Base-by-base conservation (phyloP, 2,329 filamentous ascomycete species). In the Capronia americana region DNA sequence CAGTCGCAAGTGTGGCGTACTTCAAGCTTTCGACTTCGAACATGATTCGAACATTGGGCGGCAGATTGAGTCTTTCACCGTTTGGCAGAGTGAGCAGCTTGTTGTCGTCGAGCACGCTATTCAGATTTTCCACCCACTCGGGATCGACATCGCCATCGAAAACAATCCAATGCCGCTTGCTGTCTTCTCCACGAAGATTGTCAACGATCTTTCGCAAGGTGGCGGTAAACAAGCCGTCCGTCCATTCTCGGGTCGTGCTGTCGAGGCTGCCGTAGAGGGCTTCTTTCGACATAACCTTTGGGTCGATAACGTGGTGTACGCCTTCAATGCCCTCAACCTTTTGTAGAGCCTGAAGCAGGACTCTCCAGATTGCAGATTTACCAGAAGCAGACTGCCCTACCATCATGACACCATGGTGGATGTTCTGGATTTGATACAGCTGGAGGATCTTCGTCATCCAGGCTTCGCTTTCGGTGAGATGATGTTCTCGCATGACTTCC, bases 321-420 rank as follows among this genome's bases (percentile, higher is more conserved):
- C 96, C 95, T 78, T 99, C 96, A 6, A 96, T 85, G 26, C 90
- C 90, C 77, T 99, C 95, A 14, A 96, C 92, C 74, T 91, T 88
- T 74, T 98, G 94, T 65, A 99, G 81, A 17, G 96, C 95, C 74
- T 96, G 91, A 23, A 99, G 86, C 59, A 99, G 84, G 50, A 96
- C 88, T 75, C 92, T 93, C 95, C 96, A 99, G 4, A 95, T 92
- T 1, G 91, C 89, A 48, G 95, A 97, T 81, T 99, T 99, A 76
- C 96, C 96, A 54, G 94, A 91, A n/a, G 96, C 95, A 32, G 96
- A 97, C 75, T 92, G 93, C 69, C 95, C 95, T 10, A 99, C 95
- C 95, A 99, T 98, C 96, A 99, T 99, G 30, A 99, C 95, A 90
- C 95, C 95, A 73, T 99, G 95, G 75, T 99, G 95, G 65, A 99